Conservation (phyloP, 345 rosid genomes). For the Aethionema arabicum region DNA sequence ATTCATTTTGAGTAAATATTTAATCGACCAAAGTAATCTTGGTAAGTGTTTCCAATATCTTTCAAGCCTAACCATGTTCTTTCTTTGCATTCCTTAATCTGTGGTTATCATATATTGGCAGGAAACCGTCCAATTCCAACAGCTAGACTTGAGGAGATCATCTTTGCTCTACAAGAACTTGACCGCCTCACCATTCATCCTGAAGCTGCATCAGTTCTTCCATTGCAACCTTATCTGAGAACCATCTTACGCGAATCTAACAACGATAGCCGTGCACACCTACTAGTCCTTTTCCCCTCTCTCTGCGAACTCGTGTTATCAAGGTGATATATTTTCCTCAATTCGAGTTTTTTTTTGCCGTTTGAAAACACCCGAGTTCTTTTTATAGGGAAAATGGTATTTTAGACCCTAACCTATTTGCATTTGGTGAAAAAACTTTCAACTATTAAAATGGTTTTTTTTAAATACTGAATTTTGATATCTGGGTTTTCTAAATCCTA, state of each 20-base stretch:
- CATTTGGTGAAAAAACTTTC: too few species aligned
- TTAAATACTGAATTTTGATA: too few species aligned
- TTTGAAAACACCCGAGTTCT: constrained; percentile 1
- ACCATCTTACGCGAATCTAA: constrained; percentile 43
- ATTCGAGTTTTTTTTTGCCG: not conserved
- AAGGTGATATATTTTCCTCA: constrained; percentile 47
- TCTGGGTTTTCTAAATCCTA: too few species aligned
- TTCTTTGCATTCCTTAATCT: not conserved
- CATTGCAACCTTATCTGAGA: constrained; percentile 56
- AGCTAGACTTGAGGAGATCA: constrained; percentile 80
- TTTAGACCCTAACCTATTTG: too few species aligned
- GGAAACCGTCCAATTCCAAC: constrained; percentile 69
- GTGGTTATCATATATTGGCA: constrained; percentile 37
- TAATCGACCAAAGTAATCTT: constrained; percentile 63
- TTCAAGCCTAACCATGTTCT: constrained; percentile 3
- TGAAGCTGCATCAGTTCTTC: constrained; percentile 70
- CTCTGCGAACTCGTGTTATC: constrained; percentile 86
- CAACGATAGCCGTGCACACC: constrained; percentile 52
- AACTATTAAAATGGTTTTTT: too few species aligned
- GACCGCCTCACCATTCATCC: constrained; percentile 56
- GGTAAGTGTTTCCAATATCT: constrained; percentile 45
- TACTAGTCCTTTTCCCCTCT: constrained; percentile 79
- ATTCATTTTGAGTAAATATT: constrained; percentile 65
- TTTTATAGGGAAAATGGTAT: not conserved
- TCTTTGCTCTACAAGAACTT: constrained; percentile 63